phyloP scores from a whole-genome alignment of 768 basidiomycete genomes.

The Gymnopilus dilepis region DNA sequence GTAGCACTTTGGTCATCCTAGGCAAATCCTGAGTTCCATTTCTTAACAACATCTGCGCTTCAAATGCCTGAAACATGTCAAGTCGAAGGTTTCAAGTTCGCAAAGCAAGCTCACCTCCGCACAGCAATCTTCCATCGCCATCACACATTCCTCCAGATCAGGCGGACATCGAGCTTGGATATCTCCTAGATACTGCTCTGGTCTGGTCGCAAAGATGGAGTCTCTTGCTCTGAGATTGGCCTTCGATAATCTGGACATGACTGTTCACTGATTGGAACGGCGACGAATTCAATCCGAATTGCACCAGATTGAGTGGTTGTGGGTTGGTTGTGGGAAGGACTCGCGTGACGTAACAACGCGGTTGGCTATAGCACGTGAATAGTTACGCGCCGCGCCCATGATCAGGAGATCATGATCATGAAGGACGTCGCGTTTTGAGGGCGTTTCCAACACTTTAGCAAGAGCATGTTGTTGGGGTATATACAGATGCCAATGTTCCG shows the following conservation, averaged over 20 bases:
- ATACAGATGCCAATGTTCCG: constrained; percentile 2
- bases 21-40: constrained; percentile 75
- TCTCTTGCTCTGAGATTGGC: constrained; percentile 62
- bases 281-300: no score
- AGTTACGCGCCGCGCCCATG: background rate
- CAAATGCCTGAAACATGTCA: constrained; percentile 52
- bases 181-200: constrained; percentile 70
- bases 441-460: background rate
- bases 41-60: constrained; percentile 70
- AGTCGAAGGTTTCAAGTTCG: background rate
- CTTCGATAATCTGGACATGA: constrained; percentile 59
- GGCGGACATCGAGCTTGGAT: constrained; percentile 70
- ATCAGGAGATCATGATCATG: no score
- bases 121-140: constrained; percentile 81
- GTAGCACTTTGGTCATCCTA: constrained; percentile 69
- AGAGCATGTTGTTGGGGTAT: background rate
- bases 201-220: constrained; percentile 72
- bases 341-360: background rate
- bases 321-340: no score
- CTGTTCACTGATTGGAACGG: background rate
- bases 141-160: constrained; percentile 75
- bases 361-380: background rate
- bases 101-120: constrained; percentile 56
- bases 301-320: no score
- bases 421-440: no score